These are phyloP conservation scores for Apiospora koreana DNA, from an alignment of 2,329 filamentous ascomycete genomes.

Conservation along the genomic window DNA sequence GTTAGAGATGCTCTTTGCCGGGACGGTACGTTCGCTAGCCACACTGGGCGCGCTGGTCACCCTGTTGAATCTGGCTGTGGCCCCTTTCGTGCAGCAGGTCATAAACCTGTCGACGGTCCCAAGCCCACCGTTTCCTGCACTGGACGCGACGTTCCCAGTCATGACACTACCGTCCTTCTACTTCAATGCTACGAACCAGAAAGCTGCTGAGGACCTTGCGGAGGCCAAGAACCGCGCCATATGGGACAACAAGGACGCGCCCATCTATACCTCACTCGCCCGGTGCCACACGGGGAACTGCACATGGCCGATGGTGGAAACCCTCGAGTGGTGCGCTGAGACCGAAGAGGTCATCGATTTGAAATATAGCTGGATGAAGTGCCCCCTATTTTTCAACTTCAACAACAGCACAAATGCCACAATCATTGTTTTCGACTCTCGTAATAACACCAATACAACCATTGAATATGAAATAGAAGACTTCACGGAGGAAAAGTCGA, in stretches of 20 bases:
- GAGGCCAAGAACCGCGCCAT: neutral
- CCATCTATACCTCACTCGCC: neutral
- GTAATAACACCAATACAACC: too few species aligned
- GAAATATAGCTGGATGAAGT: neutral
- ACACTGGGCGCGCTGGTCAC: neutral
- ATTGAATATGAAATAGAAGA: too few species aligned
- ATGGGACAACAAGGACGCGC: neutral
- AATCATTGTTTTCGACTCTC: too few species aligned
- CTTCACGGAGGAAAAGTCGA: neutral
- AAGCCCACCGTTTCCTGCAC: neutral
- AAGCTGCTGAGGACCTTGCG: neutral
- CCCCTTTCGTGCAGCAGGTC: constrained; percentile 13
- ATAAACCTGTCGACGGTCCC: neutral
- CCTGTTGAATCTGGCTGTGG: neutral
- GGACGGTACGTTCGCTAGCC: neutral
- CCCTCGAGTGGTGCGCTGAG: constrained; percentile 11
- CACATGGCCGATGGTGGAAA: constrained; percentile 7
- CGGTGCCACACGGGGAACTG: constrained; percentile 12
- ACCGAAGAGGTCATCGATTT: neutral
- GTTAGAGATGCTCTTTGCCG: neutral
- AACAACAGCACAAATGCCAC: too few species aligned
- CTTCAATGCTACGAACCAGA: neutral
- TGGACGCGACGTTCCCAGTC: neutral
- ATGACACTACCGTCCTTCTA: neutral
- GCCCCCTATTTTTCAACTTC: neutral